A percentile compares a stretch with the other conserved stretches of the same genome.
phyloP scores from a whole-genome alignment of 2,329 filamentous ascomycete species.

The Epicoccum sorghinum region DNA sequence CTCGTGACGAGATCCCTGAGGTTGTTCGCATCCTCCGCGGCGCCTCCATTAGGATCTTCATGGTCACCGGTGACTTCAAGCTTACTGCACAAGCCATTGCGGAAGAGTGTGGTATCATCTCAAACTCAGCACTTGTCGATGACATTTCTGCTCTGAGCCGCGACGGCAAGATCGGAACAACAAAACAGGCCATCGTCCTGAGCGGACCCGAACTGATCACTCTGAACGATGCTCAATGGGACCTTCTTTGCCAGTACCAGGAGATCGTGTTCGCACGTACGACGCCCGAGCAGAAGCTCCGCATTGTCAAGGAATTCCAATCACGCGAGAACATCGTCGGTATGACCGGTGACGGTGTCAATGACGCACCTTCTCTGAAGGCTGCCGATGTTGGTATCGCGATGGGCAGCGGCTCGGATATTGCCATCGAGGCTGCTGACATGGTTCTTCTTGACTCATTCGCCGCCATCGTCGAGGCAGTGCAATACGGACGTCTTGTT shows the following conservation, averaged over 20 bases:
- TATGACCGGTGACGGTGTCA: slow-evolving; percentile 57
- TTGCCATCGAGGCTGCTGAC: slow-evolving; percentile 67
- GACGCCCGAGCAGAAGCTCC: slow-evolving; percentile 78
- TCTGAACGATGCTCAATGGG: slow-evolving; percentile 73
- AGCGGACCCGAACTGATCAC: slow-evolving; percentile 61
- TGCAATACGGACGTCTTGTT: slow-evolving; percentile 75
- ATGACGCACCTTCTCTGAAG: slow-evolving; percentile 61
- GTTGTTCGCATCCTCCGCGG: slow-evolving; percentile 67
- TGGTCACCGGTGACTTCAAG: slow-evolving; percentile 82
- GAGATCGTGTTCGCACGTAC: slow-evolving; percentile 77
- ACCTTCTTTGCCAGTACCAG: slow-evolving; percentile 66
- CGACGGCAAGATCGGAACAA: slow-evolving; percentile 34
- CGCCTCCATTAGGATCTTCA: slow-evolving; percentile 77
- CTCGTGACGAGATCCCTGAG: slow-evolving; percentile 64
- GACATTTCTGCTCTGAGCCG: slow-evolving; percentile 58
- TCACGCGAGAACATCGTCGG: slow-evolving; percentile 62
- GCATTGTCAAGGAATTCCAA: slow-evolving; percentile 79
- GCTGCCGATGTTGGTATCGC: slow-evolving; percentile 66
- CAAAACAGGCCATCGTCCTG: slow-evolving; percentile 39
- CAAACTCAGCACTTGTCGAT: slow-evolving; percentile 58
- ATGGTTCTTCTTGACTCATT: slow-evolving; percentile 73
- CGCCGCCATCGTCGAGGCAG: slow-evolving; percentile 72
- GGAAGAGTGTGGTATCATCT: slow-evolving; percentile 73
- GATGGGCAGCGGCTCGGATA: slow-evolving; percentile 63
- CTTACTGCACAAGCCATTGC: slow-evolving; percentile 77